Evolutionary conservation across 768 basidiomycete genomes (phyloP), one percentile per base, ranked within the genome.

Genomic region (Pleurotus tuoliensis): DNA sequence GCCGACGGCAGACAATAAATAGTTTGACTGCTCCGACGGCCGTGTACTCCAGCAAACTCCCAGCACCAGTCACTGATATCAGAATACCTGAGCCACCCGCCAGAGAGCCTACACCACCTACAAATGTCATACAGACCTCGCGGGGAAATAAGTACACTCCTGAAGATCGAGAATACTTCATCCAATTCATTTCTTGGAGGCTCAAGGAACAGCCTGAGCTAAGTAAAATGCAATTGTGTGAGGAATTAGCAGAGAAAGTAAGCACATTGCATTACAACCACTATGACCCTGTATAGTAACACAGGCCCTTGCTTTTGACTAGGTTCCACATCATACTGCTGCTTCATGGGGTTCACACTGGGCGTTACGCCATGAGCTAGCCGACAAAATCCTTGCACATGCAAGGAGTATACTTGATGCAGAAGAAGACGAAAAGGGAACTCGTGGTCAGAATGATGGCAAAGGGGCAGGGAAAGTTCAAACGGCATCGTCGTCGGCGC

Each of bases 71-170:
- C 63, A 74, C 81, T 47, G 79, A 83, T 47, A 72, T 86, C 54
- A 78, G 74, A 59, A 72, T 85, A 30, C 88, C 86, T 5, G 73
- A 75, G 6, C 83, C 85, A 12, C 87, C 88, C 1, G 82, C 83
- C 18, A 82, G 86, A 46, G 83, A 84, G n/a, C 88, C 88, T 1
- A 82, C 76, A 2, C 88, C 88, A 20, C 88, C 88, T 5, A 77
- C 76, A 7, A 67, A 67, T 55, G 64, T 84, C 24, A 71, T 84
- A 54, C 74, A 72, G 44, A 58, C 62, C 66, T 39, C 70, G 69
- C 52, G 76, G 73, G 85, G 87, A 48, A 79, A 86, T 59, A 82
- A 71, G 66, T 90, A 84, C 63, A 89, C 88, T 1, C 70, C 76
- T 22, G 84, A 84, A 61, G 88, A 90, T 63, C 78, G 79, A 47